Evolutionary conservation across 2,329 filamentous ascomycete species (phyloP), one percentile per base, ranked within the genome.

Genomic region (Paraconiothyrium sp.): DNA sequence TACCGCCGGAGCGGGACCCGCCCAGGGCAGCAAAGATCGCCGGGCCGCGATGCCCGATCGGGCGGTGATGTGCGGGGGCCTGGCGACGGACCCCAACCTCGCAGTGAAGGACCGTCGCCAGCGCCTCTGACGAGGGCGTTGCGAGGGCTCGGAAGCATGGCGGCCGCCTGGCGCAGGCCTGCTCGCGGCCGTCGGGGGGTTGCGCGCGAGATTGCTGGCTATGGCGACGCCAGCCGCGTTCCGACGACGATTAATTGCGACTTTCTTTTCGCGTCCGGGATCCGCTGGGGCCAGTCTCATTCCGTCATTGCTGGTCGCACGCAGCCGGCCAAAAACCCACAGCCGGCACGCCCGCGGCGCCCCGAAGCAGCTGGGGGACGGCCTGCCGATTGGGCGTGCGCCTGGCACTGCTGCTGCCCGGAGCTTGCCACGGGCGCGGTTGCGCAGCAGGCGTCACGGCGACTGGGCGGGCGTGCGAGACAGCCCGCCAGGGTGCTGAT

Each of bases 201-300:
- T 54, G 51, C 37, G 41, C 14, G 37, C 32, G 35, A 59, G 37
- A 59, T 59, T 59, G 58, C 43, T n/a, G 32, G 32, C n/a, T 39
- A 55, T 55, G 51, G 48, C 9, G 34, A 20, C 24, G 44, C 14
- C 59, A 54, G 54, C 55, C 37, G 59, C 41, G 58, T 57, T 52
- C 59, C 47, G 59, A 24, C 44, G 34, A 9, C 34, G 32, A 54
- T 61, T 61, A 46, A 61, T 61, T 61, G 59, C 55, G 35, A 34
- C 14, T 30, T 61, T 39, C 39, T 48, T 49, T 50, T 47, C 37
- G 37, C 39, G 32, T 52, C 52, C 39, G 54, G 48, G 41, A 30
- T 30, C 47, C 41, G 54, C 59, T 61, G 54, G 54, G 39, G 16
- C 16, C 43, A 46, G 43, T 46, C 60, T 35, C 20, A 35, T 55